These are phyloP conservation scores for Diplodia scrobiculata DNA, from an alignment of 2,329 filamentous ascomycete genomes.

Conservation along the genomic window DNA sequence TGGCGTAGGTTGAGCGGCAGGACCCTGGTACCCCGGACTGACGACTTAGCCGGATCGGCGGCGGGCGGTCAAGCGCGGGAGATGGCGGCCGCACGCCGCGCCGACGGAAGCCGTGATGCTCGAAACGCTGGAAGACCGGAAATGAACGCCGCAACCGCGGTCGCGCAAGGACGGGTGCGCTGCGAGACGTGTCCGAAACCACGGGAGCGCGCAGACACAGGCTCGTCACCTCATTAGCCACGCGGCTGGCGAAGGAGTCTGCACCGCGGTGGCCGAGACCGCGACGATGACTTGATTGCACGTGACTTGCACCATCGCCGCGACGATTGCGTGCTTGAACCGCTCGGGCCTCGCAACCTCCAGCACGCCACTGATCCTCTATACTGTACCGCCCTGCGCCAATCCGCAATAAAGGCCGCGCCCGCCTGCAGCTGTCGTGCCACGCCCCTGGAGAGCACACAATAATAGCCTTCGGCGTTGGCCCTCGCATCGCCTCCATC, in stretches of 20 bases:
- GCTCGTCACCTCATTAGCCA: constrained; percentile 18
- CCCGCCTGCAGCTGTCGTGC: constrained; percentile 24
- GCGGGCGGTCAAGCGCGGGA: neutral
- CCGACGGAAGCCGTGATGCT: neutral
- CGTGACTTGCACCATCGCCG: constrained; percentile 7
- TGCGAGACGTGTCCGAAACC: constrained; percentile 3
- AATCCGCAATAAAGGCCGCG: constrained; percentile 16
- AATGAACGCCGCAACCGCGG: neutral
- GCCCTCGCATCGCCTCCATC: constrained; percentile 7
- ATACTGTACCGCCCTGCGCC: constrained; percentile 1
- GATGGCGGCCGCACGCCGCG: neutral
- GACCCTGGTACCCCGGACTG: constrained; percentile 20
- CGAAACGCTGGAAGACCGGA: neutral
- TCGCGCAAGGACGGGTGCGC: neutral
- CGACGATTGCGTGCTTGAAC: constrained; percentile 18
- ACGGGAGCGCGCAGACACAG: neutral
- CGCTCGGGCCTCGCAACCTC: constrained; percentile 18
- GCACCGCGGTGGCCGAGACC: constrained; percentile 9
- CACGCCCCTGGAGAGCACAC: constrained; percentile 16
- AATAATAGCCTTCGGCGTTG: constrained; percentile 6
- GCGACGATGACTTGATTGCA: constrained; percentile 11
- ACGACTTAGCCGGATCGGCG: constrained; percentile 13
- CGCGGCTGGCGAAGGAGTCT: neutral
- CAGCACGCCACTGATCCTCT: constrained; percentile 18
- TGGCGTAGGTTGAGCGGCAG: constrained; percentile 9